Evolutionary conservation across 768 basidiomycete genomes (phyloP).

Genomic region (Leccinum aurantiacum): DNA sequence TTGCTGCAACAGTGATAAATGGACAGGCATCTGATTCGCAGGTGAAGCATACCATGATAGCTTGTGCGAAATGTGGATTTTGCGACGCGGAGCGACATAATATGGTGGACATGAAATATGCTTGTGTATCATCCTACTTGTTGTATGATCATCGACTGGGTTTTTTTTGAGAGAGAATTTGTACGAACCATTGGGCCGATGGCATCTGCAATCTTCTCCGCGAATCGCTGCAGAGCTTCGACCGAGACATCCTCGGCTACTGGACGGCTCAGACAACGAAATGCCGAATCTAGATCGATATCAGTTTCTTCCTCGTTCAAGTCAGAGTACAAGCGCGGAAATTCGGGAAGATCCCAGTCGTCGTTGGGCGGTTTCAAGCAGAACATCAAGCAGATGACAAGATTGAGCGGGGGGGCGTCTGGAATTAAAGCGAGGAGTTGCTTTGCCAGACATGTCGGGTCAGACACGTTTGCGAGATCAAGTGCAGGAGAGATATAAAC

Average conservation of each 20-base stretch:
- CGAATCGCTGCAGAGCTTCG: conserved; percentile 54
- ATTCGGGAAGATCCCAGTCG: conserved; percentile 77
- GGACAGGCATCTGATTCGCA: not conserved
- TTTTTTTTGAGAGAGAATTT: not conserved
- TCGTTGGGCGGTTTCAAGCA: conserved; percentile 75
- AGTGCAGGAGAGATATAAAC: conserved; percentile 48
- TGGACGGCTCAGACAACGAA: conserved; percentile 54
- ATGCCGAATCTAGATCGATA: conserved; percentile 58
- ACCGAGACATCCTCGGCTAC: conserved; percentile 54
- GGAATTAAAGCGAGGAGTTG: conserved; percentile 62
- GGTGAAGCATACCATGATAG: conserved; percentile 43
- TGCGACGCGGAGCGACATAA: conserved; percentile 68
- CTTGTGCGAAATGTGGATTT: conserved; percentile 43
- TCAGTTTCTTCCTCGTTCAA: conserved; percentile 50
- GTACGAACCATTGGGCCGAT: conserved; percentile 56
- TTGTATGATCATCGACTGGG: conserved; percentile 4
- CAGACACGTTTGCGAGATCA: conserved; percentile 58
- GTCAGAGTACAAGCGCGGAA: conserved; percentile 69
- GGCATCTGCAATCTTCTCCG: conserved; percentile 52
- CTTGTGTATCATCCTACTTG: conserved; percentile 51
- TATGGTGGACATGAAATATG: conserved; percentile 61
- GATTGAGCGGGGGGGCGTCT: conserved; percentile 58
- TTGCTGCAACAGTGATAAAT: conserved; percentile 42
- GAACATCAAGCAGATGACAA: conserved; percentile 72
- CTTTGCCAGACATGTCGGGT: conserved; percentile 63